Percentiles rank a stretch among this genome's conserved stretches.
Conservation (phyloP, 2,329 filamentous ascomycete species). For the Penicillium sp. region DNA sequence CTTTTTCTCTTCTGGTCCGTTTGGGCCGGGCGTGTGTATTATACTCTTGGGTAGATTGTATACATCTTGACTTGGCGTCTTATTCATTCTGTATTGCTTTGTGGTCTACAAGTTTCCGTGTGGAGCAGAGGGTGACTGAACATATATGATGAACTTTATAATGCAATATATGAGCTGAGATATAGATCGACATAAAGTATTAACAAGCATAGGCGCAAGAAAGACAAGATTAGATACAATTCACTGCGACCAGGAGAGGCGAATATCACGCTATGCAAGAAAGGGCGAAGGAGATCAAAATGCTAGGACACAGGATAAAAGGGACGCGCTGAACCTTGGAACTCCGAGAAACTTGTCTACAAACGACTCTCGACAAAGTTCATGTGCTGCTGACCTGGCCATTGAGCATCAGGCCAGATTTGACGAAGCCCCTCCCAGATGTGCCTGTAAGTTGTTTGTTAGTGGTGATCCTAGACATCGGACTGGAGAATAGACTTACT, state of each 20-base stretch:
- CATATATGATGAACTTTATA: background rate
- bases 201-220: conserved; percentile 8
- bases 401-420: conserved; percentile 88
- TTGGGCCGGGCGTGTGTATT: conserved; percentile 13
- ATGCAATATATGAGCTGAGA: conserved; percentile 3
- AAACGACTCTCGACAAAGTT: conserved; percentile 76
- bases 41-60: conserved; percentile 15
- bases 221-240: conserved; percentile 12
- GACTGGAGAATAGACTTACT: conserved; percentile 56
- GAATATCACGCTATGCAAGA: conserved; percentile 20
- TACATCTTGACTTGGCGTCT: conserved; percentile 12
- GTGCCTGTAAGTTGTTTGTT: conserved; percentile 57
- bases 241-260: background rate
- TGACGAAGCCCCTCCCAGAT: conserved; percentile 91
- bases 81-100: conserved; percentile 9
- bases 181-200: conserved; percentile 8
- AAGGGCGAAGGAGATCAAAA: conserved; percentile 11
- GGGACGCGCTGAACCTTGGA: background rate
- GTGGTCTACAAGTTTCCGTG: conserved; percentile 1
- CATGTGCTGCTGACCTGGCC: conserved; percentile 72
- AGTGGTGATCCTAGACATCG: conserved; percentile 8
- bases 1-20: conserved; percentile 17
- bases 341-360: conserved; percentile 46
- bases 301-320: background rate
- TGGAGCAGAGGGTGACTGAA: background rate